Evolutionary conservation across 73 alveolate species (phyloP), one percentile per base, ranked within the genome.

Genomic region (Stentor coeruleus): DNA sequence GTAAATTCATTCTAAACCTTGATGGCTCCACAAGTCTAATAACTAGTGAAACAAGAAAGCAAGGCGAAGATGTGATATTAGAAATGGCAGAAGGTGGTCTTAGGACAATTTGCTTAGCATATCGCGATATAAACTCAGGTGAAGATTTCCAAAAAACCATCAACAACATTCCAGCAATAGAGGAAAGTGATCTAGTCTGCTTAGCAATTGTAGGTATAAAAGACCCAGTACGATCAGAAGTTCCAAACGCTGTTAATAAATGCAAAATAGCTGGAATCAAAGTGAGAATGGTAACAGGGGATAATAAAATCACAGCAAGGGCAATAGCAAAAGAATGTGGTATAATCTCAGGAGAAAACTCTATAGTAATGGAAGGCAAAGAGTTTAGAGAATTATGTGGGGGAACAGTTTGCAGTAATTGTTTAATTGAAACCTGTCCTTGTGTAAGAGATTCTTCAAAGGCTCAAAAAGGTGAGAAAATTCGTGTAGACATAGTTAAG

Each of bases 201-300:
- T 83, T 91, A 41, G 92, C 89, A 20, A 82, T 94, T n/a, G 41
- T 94, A 38, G 98, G 97, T 6, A 89, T 95, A 20, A 80, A 90
- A 83, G 98, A 91, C 81, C 93, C 91, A n/a, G 40, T 91, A 39
- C 84, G 98, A 81, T 81, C 59, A 59, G 99, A 91, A 57, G 96
- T 95, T n/a, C 96, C 96, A 28, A 84, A 84, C 39, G 95, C 96
- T 28, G 93, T 95, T 40, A 55, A 79, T n/a, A 40, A 37, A 49
- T 94, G 99, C 88, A 85, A 87, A 55, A 85, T 92, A 73, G 99
- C 99, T 49, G 98, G 97, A 55, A 92, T 95, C 35, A 91, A 82
- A 73, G 97, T 95, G 0, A 84, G 98, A 80, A 95, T 95, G 99
- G 97, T 94, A 0, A 93, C 99, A 35, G 98, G 97, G 30, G 99